Conservation (phyloP, 2,329 filamentous ascomycete genomes). For the Diaporthe australafricana region DNA sequence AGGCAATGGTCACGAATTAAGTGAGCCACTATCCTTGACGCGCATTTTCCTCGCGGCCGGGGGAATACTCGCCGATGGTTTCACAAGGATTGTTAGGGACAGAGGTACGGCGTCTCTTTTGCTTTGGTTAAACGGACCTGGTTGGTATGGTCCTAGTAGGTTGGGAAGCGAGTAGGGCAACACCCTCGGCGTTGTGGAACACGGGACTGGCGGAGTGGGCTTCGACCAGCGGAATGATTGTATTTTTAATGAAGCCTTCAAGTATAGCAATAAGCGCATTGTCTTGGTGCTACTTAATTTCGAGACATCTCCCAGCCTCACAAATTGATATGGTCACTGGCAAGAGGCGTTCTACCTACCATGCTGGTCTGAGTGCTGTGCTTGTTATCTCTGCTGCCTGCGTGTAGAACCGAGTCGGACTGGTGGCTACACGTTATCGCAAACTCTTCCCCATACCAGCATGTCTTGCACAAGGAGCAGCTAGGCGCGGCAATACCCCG, state of each 20-base stretch:
- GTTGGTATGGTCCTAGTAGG: constrained; percentile 36
- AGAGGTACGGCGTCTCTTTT: constrained; percentile 30
- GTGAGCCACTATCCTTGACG: background rate
- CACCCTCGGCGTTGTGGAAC: constrained; percentile 35
- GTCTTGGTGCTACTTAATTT: background rate
- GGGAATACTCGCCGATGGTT: background rate
- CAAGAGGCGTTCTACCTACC: background rate
- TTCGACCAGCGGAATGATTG: constrained; percentile 41
- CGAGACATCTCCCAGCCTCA: background rate
- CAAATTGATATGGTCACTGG: background rate
- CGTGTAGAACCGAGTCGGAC: background rate
- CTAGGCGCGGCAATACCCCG: background rate
- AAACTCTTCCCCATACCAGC: background rate
- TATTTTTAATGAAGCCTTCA: constrained; percentile 17
- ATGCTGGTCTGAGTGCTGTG: background rate
- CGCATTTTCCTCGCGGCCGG: background rate
- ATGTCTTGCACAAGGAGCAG: background rate
- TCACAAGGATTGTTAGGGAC: background rate
- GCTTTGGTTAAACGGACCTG: constrained; percentile 42
- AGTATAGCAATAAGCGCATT: background rate
- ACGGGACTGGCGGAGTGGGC: background rate
- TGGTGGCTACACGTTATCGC: background rate
- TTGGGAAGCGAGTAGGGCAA: constrained; percentile 34
- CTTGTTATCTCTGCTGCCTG: background rate
- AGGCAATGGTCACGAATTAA: constrained; percentile 66